phyloP scores from a whole-genome alignment of 2,329 filamentous ascomycete genomes.

The Pyrenophora teres region DNA sequence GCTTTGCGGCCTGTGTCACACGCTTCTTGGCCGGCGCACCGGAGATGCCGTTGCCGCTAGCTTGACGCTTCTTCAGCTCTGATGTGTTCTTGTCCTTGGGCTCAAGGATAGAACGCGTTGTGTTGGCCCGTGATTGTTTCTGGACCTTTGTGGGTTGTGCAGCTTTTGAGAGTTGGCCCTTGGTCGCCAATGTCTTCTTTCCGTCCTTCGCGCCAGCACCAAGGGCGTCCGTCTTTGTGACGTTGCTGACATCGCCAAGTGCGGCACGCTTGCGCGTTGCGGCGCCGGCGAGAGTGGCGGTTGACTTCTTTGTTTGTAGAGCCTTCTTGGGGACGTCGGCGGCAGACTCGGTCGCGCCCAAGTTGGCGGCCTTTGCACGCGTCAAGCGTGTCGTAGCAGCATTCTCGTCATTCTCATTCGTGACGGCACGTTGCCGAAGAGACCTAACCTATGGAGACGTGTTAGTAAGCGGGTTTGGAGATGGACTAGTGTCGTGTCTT shows the following conservation, averaged over 20 bases:
- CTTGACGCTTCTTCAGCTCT: constrained; percentile 76
- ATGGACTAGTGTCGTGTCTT: constrained; percentile 9
- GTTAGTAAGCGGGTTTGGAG: constrained; percentile 47
- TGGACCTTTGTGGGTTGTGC: constrained; percentile 79
- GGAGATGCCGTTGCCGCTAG: constrained; percentile 72
- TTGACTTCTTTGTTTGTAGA: constrained; percentile 52
- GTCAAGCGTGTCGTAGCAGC: constrained; percentile 78
- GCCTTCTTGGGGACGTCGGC: constrained; percentile 64
- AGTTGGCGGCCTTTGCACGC: constrained; percentile 84
- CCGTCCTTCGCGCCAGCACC: constrained; percentile 53
- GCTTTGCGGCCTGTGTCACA: constrained; percentile 56
- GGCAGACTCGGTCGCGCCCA: constrained; percentile 54
- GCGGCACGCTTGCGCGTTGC: constrained; percentile 75
- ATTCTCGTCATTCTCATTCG: constrained; percentile 97
- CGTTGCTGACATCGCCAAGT: constrained; percentile 94
- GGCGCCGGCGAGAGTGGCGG: constrained; percentile 45
- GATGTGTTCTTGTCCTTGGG: constrained; percentile 72
- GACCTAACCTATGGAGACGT: constrained; percentile 64
- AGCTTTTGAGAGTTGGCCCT: constrained; percentile 76
- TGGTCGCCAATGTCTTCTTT: constrained; percentile 71
- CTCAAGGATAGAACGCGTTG: constrained; percentile 66
- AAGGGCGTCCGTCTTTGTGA: constrained; percentile 70
- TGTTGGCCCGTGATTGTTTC: constrained; percentile 67
- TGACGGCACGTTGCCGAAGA: constrained; percentile 73
- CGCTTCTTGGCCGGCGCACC: constrained; percentile 71